A percentile compares a stretch with the other conserved stretches of the same genome.
Conservation (phyloP, 1,284 basidiomycete genomes). For the Cutaneotrichosporon spelunceum region DNA sequence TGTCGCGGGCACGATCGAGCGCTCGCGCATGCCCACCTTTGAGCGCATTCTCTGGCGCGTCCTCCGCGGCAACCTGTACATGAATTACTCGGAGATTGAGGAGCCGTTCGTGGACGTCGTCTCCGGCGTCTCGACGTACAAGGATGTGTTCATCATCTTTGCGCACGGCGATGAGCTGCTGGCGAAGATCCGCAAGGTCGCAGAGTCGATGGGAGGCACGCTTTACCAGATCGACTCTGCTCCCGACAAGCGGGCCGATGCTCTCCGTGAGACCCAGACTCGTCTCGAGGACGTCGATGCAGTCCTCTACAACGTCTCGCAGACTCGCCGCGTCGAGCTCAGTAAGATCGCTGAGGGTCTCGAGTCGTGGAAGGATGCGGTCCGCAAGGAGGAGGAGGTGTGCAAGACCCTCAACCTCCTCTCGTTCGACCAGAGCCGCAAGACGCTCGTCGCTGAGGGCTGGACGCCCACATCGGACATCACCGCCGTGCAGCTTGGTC, state of each 20-base stretch:
- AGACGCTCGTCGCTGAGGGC: conserved; percentile 94
- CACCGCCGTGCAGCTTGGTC: conserved; percentile 75
- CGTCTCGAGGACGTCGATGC: conserved; percentile 91
- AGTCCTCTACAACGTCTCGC: conserved; percentile 85
- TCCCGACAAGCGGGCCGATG: conserved; percentile 83
- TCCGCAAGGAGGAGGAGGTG: conserved; percentile 91
- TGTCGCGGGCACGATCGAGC: conserved; percentile 94
- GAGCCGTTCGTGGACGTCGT: conserved; percentile 87
- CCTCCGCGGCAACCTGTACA: conserved; percentile 95
- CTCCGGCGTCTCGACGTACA: conserved; percentile 77
- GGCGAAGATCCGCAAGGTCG: conserved; percentile 96
- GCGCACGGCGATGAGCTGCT: conserved; percentile 92
- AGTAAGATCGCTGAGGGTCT: conserved; percentile 81
- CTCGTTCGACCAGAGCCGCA: conserved; percentile 87
- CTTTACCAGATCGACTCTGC: conserved; percentile 95
- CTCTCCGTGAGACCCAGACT: conserved; percentile 80
- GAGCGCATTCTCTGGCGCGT: conserved; percentile 98
- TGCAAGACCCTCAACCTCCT: conserved; percentile 92
- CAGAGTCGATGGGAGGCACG: conserved; percentile 96
- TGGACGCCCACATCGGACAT: conserved; percentile 96
- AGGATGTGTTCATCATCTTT: conserved; percentile 99
- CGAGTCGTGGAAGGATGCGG: conserved; percentile 88
- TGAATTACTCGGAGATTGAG: conserved; percentile 95
- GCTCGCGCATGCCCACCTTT: conserved; percentile 84
- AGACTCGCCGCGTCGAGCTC: conserved; percentile 80